A percentile compares a stretch with the other conserved stretches of the same genome.
Conservation (phyloP, 2,329 filamentous ascomycete species). For the Diaporthe sp. region DNA sequence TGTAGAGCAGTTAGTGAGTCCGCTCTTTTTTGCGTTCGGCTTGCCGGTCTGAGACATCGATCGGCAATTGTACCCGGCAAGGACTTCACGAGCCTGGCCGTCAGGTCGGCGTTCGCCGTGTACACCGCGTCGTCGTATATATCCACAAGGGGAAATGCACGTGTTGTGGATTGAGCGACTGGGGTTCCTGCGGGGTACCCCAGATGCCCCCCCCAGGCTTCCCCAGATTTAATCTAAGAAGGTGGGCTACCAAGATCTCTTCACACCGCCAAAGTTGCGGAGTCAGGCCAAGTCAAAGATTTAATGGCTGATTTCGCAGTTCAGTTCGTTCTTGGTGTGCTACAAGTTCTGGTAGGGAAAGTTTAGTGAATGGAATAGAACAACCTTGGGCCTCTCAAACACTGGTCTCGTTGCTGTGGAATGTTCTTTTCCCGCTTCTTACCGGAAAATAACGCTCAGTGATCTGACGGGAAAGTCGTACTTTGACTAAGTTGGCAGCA, state of each 20-base stretch:
- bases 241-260: not conserved
- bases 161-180: not conserved
- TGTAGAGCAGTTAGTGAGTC: too few relatives aligned
- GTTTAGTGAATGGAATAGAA: too few relatives aligned
- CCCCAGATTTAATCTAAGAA: not conserved
- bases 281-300: not conserved
- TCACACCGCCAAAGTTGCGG: not conserved
- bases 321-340: not conserved
- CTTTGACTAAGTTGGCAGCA: not conserved
- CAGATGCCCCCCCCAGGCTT: not conserved
- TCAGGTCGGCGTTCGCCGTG: not conserved
- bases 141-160: not conserved
- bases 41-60: not conserved
- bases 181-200: not conserved
- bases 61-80: slow-evolving; percentile 16
- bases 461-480: not conserved
- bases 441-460: not conserved
- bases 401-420: not conserved
- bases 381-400: not conserved
- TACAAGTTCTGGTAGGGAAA: too few relatives aligned
- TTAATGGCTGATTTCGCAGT: too few relatives aligned
- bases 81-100: too few relatives aligned
- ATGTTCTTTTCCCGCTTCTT: not conserved
- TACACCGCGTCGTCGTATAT: not conserved
- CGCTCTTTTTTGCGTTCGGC: too few relatives aligned